Base-by-base conservation (phyloP, 148 eudicot species). In the Nyssa sinensis region DNA sequence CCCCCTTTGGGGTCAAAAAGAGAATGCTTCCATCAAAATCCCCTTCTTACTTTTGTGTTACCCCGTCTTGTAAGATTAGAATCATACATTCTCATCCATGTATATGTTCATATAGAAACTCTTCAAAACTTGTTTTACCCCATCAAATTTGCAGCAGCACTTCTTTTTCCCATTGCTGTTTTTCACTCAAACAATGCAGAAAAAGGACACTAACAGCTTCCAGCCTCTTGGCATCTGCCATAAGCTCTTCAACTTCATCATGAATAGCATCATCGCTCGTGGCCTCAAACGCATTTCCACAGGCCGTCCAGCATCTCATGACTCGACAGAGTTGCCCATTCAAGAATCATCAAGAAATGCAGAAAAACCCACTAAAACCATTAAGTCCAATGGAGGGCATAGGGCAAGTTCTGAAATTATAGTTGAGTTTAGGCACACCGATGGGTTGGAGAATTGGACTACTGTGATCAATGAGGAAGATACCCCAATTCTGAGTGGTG, bases 161-260 rank as follows among this genome's bases (percentile, higher is more conserved):
- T 9, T 25, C 23, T 60, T 58, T 62, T 34, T 71, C n/a, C 51
- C 44, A 16, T 19, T 41, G 10, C 17, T 61, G 41, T 17, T 29
- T 19, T 71, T 16, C 7, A 53, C 58, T 19, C 35, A 6, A 34
- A 71, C 5, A 57, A 34, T 78, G 76, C 32, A 59, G 34, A 61
- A 64, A 67, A 65, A 25, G 28, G 25, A 66, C 23, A 30, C 2
- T 44, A 57, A 59, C n/a, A n/a, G n/a, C 11, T 28, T 1, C 3
- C 33, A 47, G 35, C 67, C 60, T n/a, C 23, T 71, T 28, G 39
- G 68, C 58, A 77, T 77, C 28, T 72, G 73, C 73, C 73, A 44
- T 21, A 78, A 64, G 76, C 73, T 78, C 30, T 58, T 71, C 72
- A 78, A 49, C 65, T 78, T 78, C 71, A 59, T 78, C 72, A 72